phyloP scores from a whole-genome alignment of 331 rosid genomes.

The Dryas integrifolia region DNA sequence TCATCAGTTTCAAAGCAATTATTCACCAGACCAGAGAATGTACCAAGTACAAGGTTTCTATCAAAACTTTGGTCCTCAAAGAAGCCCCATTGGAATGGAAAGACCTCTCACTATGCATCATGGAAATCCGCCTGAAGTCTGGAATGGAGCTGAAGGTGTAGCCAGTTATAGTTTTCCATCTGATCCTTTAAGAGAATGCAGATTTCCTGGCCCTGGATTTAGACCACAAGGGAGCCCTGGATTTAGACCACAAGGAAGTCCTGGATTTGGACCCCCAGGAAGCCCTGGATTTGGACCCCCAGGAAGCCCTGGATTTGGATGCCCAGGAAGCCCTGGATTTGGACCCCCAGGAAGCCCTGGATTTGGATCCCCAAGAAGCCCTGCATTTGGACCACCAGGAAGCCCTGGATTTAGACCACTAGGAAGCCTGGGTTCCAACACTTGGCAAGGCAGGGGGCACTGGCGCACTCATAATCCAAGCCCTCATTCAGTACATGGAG shows the following conservation, averaged over 20 bases:
- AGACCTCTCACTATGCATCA: conserved; percentile 30
- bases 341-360: not conserved
- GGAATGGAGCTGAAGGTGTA: conserved; percentile 51
- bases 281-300: not conserved
- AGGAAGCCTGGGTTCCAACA: conserved; percentile 27
- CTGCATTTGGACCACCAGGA: not conserved
- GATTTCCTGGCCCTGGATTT: conserved; percentile 25
- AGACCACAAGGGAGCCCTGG: conserved; percentile 31
- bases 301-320: not conserved
- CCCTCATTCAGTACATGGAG: conserved; percentile 40
- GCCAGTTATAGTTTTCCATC: conserved; percentile 34
- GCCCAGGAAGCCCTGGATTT: not conserved
- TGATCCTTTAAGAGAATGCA: conserved; percentile 35
- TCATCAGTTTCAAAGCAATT: conserved; percentile 40
- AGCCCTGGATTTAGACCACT: conserved; percentile 21
- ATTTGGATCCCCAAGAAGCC: not conserved
- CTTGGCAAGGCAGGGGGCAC: conserved; percentile 36
- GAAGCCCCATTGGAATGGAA: conserved; percentile 32
- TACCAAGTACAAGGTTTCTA: conserved; percentile 37
- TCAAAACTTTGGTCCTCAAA: conserved; percentile 28
- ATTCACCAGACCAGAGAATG: conserved; percentile 29
- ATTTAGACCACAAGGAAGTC: not conserved
- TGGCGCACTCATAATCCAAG: conserved; percentile 42
- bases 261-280: not conserved
- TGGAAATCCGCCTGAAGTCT: conserved; percentile 27